Conservation (phyloP, 148 eudicot genomes). For the Vaccinium macrocarpon region DNA sequence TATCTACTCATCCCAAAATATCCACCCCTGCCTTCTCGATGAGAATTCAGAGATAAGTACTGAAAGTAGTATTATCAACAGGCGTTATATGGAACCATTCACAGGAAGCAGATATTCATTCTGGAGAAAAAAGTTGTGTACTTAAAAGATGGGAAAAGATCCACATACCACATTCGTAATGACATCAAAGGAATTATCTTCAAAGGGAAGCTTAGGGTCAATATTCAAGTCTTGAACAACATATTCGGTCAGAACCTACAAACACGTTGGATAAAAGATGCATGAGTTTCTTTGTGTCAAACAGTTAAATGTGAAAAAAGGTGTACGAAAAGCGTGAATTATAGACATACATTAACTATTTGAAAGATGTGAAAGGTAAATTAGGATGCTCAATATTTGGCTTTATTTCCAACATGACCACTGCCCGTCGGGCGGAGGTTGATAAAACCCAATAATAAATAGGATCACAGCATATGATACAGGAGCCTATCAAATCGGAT, state of each 20-base stretch:
- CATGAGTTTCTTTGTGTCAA: not conserved
- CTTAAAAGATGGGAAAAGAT: not conserved
- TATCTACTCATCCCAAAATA: not conserved
- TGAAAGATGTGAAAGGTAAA: not conserved
- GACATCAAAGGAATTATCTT: conserved; percentile 81
- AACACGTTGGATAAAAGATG: conserved; percentile 5
- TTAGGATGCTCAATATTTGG: not conserved
- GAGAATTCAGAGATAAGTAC: not conserved
- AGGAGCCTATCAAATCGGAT: not conserved
- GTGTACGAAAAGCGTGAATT: not conserved
- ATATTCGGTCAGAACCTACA: conserved; percentile 88
- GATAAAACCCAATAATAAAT: not conserved
- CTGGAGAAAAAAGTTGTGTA: not conserved
- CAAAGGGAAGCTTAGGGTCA: conserved; percentile 81
- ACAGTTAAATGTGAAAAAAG: not conserved
- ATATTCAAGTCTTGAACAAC: conserved; percentile 88
- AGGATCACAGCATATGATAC: not conserved
- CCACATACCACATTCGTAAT: conserved; percentile 91
- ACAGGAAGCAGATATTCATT: not conserved
- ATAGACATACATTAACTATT: not conserved
- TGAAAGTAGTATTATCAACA: not conserved
- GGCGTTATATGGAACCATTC: not conserved
- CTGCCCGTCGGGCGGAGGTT: not conserved
- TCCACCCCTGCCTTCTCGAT: not conserved
- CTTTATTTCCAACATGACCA: not conserved